Evolutionary conservation across 164 flowering plant species (phyloP), one percentile per base, ranked within the genome.

Genomic region (Liquidambar formosana): DNA sequence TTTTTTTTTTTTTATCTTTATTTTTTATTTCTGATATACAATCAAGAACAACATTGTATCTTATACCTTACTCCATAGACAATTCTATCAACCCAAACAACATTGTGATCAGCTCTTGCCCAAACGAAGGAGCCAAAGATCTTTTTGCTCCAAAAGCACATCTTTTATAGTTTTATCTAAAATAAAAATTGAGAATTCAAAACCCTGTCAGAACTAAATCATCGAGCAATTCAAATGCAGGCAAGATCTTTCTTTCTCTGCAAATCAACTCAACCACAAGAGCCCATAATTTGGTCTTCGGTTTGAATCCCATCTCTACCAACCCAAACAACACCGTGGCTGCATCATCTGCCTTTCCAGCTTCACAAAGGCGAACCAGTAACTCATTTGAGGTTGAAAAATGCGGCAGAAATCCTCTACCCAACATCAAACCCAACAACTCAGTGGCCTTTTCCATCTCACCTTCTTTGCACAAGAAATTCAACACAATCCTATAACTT

Each of bases 401-500:
- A 79, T 95, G 12, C n/a, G n/a, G n/a, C n/a, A n/a, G n/a, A n/a
- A n/a, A n/a, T n/a, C n/a, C n/a, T n/a, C n/a, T n/a, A n/a, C 73
- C 77, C 56, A 89, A 73, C 97, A 91, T 95, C 76, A 93, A 67
- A 62, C 66, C 71, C 77, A 95, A 53, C 57, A 93, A 73, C 57
- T 72, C 68, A 25, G 69, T 65, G 0, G 89, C 95, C 77, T 74
- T 84, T 58, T 80, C 78, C 67, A 88, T 63, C 23, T 86, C 86
- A 46, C 77, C 80, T 46, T 77, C 82, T 63, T 79, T 82, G 72
- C 84, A 81, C 77, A 93, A 78, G 63, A 67, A 76, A 78, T 91
- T 92, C 72, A 93, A 62, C 53, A 87, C 91, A 56, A 93, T 89
- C 78, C 97, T 81, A 72, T 93, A 93, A 72, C 94, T 91, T n/a